phyloP scores from a whole-genome alignment of 2,329 filamentous ascomycete species.

The Botrytis aclada region DNA sequence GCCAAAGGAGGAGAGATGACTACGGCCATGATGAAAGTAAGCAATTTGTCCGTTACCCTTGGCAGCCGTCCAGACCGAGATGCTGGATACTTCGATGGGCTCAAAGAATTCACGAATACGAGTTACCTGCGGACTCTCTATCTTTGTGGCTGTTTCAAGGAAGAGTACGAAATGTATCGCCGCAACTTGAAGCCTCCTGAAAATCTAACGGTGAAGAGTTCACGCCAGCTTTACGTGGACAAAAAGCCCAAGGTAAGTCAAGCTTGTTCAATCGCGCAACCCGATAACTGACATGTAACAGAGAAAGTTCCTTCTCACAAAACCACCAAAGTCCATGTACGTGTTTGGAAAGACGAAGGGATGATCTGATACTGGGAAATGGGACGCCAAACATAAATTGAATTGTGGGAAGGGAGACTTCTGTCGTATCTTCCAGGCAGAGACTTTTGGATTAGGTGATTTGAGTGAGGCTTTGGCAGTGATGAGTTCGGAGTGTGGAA shows the following conservation, averaged over 20 bases:
- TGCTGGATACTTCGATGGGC: too few species aligned
- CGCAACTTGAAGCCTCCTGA: not conserved
- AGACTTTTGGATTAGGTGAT: not conserved
- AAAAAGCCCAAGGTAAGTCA: not conserved
- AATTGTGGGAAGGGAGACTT: not conserved
- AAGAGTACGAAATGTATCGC: not conserved
- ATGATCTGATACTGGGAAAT: not conserved
- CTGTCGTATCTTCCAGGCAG: too few species aligned
- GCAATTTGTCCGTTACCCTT: too few species aligned
- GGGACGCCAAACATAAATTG: not conserved
- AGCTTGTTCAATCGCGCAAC: not conserved
- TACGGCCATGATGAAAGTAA: too few species aligned
- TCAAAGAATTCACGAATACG: too few species aligned
- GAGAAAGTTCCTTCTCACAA: not conserved
- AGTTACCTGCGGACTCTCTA: too few species aligned
- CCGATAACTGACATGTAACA: not conserved
- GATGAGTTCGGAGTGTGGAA: not conserved
- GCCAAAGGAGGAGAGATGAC: too few species aligned
- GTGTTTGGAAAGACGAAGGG: not conserved
- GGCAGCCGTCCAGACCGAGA: too few species aligned
- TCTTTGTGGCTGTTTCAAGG: too few species aligned
- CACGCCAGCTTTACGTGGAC: rapidly evolving
- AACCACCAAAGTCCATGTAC: not conserved
- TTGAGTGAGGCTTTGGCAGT: not conserved
- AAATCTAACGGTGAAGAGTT: rapidly evolving